These are phyloP conservation scores for Raddia guianensis DNA, from an alignment of 176 grass and related monocot species.

Conservation along the genomic window DNA sequence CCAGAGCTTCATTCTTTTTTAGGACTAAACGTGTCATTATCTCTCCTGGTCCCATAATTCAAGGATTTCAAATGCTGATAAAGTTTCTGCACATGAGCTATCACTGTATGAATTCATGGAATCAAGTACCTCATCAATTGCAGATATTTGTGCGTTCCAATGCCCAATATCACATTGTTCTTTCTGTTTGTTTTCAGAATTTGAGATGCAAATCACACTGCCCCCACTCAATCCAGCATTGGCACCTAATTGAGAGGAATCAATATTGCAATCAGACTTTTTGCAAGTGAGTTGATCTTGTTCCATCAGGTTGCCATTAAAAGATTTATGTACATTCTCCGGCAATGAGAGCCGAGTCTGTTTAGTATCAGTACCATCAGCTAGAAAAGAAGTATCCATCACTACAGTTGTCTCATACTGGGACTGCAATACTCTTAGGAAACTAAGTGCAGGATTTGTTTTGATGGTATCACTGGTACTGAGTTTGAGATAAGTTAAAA, in stretches of 20 bases:
- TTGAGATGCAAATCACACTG: background rate
- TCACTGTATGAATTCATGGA: constrained; percentile 44
- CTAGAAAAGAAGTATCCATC: constrained; percentile 19
- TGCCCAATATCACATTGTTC: constrained; percentile 9
- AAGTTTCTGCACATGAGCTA: constrained; percentile 42
- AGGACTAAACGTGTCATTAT: constrained; percentile 33
- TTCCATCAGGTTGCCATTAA: constrained; percentile 7
- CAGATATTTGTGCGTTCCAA: constrained; percentile 26
- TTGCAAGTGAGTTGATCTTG: constrained; percentile 30
- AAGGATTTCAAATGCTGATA: constrained; percentile 65
- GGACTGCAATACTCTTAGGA: constrained; percentile 43
- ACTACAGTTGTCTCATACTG: constrained; percentile 30
- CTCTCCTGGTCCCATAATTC: constrained; percentile 54
- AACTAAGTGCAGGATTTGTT: constrained; percentile 34
- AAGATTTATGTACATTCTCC: background rate
- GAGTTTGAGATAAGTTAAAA: constrained; percentile 29
- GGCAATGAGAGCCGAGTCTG: background rate
- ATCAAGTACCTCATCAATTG: constrained; percentile 59
- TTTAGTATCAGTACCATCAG: constrained; percentile 31
- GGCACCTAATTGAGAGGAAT: constrained; percentile 2
- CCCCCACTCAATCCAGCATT: constrained; percentile 1
- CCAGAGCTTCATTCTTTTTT: constrained; percentile 19
- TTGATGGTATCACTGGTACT: constrained; percentile 7
- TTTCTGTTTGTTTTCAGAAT: constrained; percentile 32
- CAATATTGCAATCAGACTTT: constrained; percentile 4